These are phyloP conservation scores for Crithidia bombi DNA, from an alignment of 208 protist genomes.

Conservation along the genomic window DNA sequence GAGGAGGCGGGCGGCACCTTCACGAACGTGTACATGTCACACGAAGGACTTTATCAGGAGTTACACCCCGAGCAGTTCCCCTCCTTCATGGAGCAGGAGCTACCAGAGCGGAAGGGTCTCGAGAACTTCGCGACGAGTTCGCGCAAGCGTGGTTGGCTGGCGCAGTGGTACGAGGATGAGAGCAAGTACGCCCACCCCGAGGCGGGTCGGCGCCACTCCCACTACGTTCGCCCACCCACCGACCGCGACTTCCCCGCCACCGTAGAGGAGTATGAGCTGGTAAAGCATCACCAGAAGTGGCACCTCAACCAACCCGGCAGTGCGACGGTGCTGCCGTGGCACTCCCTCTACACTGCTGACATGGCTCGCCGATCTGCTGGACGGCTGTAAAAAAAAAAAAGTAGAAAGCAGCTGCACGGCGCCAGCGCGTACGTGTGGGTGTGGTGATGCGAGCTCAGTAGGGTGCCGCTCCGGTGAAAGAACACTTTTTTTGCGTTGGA, in stretches of 20 bases:
- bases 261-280: constrained; percentile 86
- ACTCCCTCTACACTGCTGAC: constrained; percentile 78
- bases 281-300: constrained; percentile 94
- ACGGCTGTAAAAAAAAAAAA: constrained; percentile 34
- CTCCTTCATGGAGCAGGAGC: constrained; percentile 78
- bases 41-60: constrained; percentile 91
- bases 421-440: too few species aligned
- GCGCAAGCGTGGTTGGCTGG: constrained; percentile 80
- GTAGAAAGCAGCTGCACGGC: too few species aligned
- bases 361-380: constrained; percentile 52
- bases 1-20: constrained; percentile 90
- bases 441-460: too few species aligned
- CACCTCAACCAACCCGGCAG: constrained; percentile 90
- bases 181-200: constrained; percentile 87
- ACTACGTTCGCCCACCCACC: constrained; percentile 82
- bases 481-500: too few species aligned
- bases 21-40: constrained; percentile 88
- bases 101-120: constrained; percentile 82
- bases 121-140: constrained; percentile 78
- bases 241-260: constrained; percentile 88
- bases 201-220: constrained; percentile 72
- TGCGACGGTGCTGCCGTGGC: constrained; percentile 88
- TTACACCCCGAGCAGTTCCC: constrained; percentile 89
- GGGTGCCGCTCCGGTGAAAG: too few species aligned
- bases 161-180: constrained; percentile 90